Conservation (phyloP, 768 basidiomycete genomes). For the Rhizopogon rudus region DNA sequence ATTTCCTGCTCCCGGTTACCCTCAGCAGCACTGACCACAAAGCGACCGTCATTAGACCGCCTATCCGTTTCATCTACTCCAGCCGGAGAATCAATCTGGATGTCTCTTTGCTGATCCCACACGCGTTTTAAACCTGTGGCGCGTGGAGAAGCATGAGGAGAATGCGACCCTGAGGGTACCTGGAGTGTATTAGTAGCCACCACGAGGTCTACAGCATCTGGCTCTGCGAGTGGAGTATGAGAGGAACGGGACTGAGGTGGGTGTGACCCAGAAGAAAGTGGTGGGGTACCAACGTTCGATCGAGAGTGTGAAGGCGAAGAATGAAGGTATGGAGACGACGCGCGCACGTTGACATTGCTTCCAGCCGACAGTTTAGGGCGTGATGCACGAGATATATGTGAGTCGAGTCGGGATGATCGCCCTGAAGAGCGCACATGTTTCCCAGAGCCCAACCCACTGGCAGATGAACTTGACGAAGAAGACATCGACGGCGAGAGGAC, state of each 20-base stretch:
- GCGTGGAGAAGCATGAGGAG: constrained; percentile 11
- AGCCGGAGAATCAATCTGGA: too few relatives aligned
- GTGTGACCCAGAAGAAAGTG: not conserved
- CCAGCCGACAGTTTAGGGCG: constrained; percentile 2
- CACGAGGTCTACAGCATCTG: constrained; percentile 87
- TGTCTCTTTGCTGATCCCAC: constrained; percentile 15
- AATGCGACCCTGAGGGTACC: constrained; percentile 12
- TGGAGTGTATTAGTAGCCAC: constrained; percentile 30
- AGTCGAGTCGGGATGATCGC: not conserved
- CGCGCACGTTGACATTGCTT: constrained; percentile 6
- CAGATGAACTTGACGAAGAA: constrained; percentile 2
- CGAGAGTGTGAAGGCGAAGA: constrained; percentile 9
- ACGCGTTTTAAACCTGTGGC: constrained; percentile 19
- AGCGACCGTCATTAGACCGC: not conserved
- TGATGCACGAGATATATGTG: constrained; percentile 8
- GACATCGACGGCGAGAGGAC: not conserved
- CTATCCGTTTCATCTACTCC: not conserved
- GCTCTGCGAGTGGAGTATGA: constrained; percentile 20
- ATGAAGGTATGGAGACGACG: constrained; percentile 11
- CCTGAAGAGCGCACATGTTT: not conserved
- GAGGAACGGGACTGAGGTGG: not conserved
- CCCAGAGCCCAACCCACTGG: not conserved
- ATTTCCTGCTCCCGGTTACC: not conserved
- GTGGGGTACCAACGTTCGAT: constrained; percentile 4
- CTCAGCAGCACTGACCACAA: constrained; percentile 3